Evolutionary conservation across 2,329 filamentous ascomycete species (phyloP).

Genomic region (Stromatinia cepivora): DNA sequence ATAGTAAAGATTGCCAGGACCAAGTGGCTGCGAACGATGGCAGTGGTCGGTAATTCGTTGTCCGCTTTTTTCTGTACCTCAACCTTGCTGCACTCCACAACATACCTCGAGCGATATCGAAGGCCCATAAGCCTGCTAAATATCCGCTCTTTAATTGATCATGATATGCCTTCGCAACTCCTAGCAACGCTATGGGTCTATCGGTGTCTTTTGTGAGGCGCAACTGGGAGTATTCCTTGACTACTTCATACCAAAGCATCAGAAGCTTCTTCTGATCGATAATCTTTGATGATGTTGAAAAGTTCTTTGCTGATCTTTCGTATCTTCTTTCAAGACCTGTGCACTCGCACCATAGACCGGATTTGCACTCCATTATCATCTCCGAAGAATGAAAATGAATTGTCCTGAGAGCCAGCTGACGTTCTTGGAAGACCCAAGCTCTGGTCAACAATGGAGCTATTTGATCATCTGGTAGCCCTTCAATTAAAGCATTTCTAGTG

Average conservation of each 20-base stretch:
- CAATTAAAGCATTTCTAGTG: not conserved
- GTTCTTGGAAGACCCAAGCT: conserved; percentile 11
- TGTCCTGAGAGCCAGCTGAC: not conserved
- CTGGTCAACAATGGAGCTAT: not conserved
- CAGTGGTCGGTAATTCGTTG: too few species aligned
- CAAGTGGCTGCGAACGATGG: too few species aligned
- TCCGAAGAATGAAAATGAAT: conserved; percentile 1
- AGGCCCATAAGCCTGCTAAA: not conserved
- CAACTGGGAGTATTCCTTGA: not conserved
- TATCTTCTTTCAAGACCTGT: not conserved
- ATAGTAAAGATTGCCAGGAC: too few species aligned
- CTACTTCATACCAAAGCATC: not conserved
- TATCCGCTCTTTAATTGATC: not conserved
- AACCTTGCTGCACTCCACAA: not conserved
- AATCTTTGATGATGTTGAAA: too few species aligned
- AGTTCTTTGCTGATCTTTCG: not conserved
- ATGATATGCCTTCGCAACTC: not conserved
- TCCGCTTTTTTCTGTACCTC: too few species aligned
- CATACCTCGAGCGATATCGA: not conserved
- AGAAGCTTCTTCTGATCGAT: not conserved
- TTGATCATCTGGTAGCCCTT: not conserved
- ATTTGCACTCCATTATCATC: not conserved
- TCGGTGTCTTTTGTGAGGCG: not conserved
- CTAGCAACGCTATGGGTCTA: not conserved
- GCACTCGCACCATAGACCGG: not conserved